These are phyloP conservation scores for Dillenia turbinata DNA, from an alignment of 164 flowering plant species.

Conservation along the genomic window DNA sequence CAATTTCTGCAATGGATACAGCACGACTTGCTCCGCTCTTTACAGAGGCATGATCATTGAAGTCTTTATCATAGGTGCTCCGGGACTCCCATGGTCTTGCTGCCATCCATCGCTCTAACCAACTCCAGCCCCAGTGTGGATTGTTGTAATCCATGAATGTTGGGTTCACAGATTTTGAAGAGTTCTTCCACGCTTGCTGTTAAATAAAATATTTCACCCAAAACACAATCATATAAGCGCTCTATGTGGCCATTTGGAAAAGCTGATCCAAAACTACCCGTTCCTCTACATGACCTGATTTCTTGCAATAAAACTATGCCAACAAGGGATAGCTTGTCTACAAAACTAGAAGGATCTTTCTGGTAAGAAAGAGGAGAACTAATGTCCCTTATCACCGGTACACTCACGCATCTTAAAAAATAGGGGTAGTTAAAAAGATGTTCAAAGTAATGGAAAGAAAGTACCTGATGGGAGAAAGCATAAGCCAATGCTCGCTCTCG, in stretches of 20 bases:
- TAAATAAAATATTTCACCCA: too few species aligned
- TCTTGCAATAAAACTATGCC: too few species aligned
- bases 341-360: too few species aligned
- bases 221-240: too few species aligned
- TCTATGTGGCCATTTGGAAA: too few species aligned
- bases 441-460: not conserved
- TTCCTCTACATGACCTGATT: too few species aligned
- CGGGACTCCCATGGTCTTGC: conserved; percentile 70
- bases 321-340: too few species aligned
- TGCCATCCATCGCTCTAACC: conserved; percentile 85
- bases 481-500: conserved; percentile 77
- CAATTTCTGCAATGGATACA: conserved; percentile 36
- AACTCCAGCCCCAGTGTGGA: conserved; percentile 86
- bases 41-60: conserved; percentile 36
- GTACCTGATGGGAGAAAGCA: conserved; percentile 70
- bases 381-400: too few species aligned
- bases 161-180: conserved; percentile 39
- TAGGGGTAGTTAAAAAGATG: not conserved
- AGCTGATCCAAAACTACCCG: too few species aligned
- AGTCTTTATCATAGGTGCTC: conserved; percentile 34
- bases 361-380: too few species aligned
- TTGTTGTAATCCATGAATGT: conserved; percentile 66
- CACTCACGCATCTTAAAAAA: too few species aligned
- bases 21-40: conserved; percentile 40
- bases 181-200: conserved; percentile 52